Evolutionary conservation across 1,139 yeast species (phyloP), one percentile per base, ranked within the genome.

Genomic region (Magnusiomyces magnusii): DNA sequence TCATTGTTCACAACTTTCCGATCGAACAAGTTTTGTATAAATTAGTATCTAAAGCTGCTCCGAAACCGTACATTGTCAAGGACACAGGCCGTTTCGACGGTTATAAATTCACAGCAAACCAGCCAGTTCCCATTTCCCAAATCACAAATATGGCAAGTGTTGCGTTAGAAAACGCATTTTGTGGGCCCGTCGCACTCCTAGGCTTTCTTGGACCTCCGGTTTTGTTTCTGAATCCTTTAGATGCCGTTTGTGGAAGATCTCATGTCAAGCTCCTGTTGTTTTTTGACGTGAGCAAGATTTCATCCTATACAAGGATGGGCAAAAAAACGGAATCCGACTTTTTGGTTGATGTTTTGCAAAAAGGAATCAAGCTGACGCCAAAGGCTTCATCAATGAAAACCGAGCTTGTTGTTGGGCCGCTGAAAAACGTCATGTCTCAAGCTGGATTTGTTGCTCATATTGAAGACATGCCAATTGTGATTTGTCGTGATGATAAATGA

Each of bases 361-460:
- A 39, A 17, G 55, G 55, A 17, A 24, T 52, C 17, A 15, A 15
- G 2, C 10, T 52, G 24, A 31, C 47, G 24, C 23, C 47, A 13
- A 36, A 41, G 23, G 44, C 55, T 2, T 25, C 41, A n/a, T 13
- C 24, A 3, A n/a, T n/a, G n/a, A n/a, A n/a, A n/a, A n/a, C 47
- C 15, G 49, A 41, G 23, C 49, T 49, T 2, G 36, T 52, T 17
- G 2, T 25, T 7, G 55, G 55, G 5, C 47, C 55, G 9, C 23
- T 52, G 47, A 52, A 52, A 17, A 52, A 52, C 24, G 49, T 52
- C 2, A 39, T 52, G 47, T 52, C 55, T 15, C 55, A 52, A 23
- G 55, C 55, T 23, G 55, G 55, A 17, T 52, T 52, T 36, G 9
- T 52, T 17, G 55, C 55, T 3, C 21, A 17, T 50, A n/a, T 50